Evolutionary conservation across 345 rosid species (phyloP), one percentile per base, ranked within the genome.

Genomic region (Carallia pectinifolia): DNA sequence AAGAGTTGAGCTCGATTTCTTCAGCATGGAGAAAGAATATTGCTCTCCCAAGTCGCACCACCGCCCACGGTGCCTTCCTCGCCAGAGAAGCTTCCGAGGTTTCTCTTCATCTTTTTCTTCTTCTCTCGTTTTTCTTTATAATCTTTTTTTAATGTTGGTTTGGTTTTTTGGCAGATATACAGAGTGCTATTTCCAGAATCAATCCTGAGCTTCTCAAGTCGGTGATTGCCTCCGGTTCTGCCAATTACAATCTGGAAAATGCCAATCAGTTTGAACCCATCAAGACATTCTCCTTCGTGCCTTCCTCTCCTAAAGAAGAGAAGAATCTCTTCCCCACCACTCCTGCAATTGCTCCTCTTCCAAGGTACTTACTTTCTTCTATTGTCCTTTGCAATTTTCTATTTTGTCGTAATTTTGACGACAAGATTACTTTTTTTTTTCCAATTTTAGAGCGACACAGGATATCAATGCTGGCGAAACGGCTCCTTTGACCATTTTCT

Each of bases 401-500:
- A 19, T n/a, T 54, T 54, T 54, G 5, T 55, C 10, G 0, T 0
- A 19, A 19, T 6, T 19, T 54, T 18, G 30, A 27, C 58, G 13
- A 23, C 5, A n/a, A n/a, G 31, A 23, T 8, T 12, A 55, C 15
- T 2, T 55, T 2, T 23, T 55, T 55, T 0, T 53, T 53, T 8
- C 17, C 19, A 1, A 3, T n/a, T 55, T 23, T 69, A 89, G 90
- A 78, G 17, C 65, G 1, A 39, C 54, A 60, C 4, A 60, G 6
- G 88, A 86, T 76, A 23, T 23, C 23, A 65, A 50, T 19, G 18
- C 60, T 23, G 18, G 30, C 10, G 33, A 3, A 23, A 77, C 87
- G 0, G 84, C 86, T 69, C 96, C 99, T 5, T 52, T 95, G 83
- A 95, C 97, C 4, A 89, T 95, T n/a, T 92, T 95, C 74, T 95